Base-by-base conservation (phyloP, 2,329 filamentous ascomycete genomes). In the Trichophyton schoenleinii region DNA sequence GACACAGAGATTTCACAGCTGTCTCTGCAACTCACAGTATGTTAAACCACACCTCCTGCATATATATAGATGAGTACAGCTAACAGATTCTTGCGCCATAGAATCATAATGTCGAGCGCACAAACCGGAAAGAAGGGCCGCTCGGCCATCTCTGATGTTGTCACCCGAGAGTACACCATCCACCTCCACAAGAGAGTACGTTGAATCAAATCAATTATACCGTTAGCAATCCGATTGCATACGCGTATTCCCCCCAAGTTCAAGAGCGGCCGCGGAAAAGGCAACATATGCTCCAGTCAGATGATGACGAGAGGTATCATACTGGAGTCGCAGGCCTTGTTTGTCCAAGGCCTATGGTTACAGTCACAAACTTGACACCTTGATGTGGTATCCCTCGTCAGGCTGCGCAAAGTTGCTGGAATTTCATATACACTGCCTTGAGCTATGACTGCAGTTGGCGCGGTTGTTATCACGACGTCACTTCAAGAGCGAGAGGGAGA, bases 111-210 rank as follows among this genome's bases (percentile, higher is more conserved):
- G 84, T 86, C 85, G 73, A 83, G 77, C 69, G 70, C 73, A 74
- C 77, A 87, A 85, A 81, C 79, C 73, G 81, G 79, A 77, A 87
- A 87, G 83, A 88, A 87, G 81, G 72, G 79, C 74, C 89, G 91
- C 78, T 96, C 90, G 80, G 95, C 95, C 83, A 96, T 99, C 80
- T 87, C 90, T 80, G 92, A 99, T 81, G 95, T 99, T 77, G 92
- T 99, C 79, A 87, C 94, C 75, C 90, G 94, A 85, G 95, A 99
- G 85, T 99, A 99, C 87, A 99, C 94, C 80, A 97, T 99, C 83
- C 92, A 99, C 86, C 83, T 99, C 74, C 94, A 99, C 89, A 97
- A 96, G 89, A 88, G 92, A 81, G 89, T 95, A 91, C 78, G 88
- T 88, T 78, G 72, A 73, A 62, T 15, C 53, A 44, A 13, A 58